These are phyloP conservation scores for Colletotrichum musae DNA, from an alignment of 2,329 filamentous ascomycete genomes.

Conservation along the genomic window DNA sequence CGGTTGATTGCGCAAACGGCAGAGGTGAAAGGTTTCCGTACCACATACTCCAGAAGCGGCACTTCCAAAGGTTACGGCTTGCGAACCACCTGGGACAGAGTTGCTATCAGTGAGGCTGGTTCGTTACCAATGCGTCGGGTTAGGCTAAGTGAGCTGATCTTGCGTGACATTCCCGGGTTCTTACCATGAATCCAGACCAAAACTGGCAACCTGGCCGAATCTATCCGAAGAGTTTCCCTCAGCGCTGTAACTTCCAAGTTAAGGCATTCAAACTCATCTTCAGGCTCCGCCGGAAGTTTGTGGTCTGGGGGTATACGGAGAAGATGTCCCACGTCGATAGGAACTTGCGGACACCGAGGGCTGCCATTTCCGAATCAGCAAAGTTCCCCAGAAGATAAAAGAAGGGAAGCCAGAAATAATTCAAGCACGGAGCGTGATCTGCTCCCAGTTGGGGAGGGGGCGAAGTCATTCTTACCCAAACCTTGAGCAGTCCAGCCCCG, in stretches of 20 bases:
- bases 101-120: background rate
- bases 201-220: constrained; percentile 50
- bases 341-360: constrained; percentile 58
- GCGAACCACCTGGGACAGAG: constrained; percentile 53
- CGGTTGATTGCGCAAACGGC: background rate
- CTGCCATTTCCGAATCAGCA: constrained; percentile 43
- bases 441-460: too few relatives aligned
- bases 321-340: constrained; percentile 58
- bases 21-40: constrained; percentile 43
- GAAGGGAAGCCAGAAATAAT: background rate
- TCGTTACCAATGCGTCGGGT: too few relatives aligned
- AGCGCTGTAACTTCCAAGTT: constrained; percentile 58
- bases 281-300: constrained; percentile 42
- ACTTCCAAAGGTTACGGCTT: constrained; percentile 60
- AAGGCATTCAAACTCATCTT: constrained; percentile 60
- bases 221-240: background rate
- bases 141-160: too few relatives aligned
- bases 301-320: constrained; percentile 56
- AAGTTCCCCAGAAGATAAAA: constrained; percentile 18
- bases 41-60: constrained; percentile 58
- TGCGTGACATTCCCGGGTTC: background rate
- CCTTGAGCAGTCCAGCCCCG: constrained; percentile 17
- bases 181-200: constrained; percentile 62
- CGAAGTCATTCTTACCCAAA: constrained; percentile 19
- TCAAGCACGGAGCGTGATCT: background rate